Percentiles rank a stretch among this genome's conserved stretches.
phyloP scores from a whole-genome alignment of 176 grass and related monocot species.

The Avena eriantha region DNA sequence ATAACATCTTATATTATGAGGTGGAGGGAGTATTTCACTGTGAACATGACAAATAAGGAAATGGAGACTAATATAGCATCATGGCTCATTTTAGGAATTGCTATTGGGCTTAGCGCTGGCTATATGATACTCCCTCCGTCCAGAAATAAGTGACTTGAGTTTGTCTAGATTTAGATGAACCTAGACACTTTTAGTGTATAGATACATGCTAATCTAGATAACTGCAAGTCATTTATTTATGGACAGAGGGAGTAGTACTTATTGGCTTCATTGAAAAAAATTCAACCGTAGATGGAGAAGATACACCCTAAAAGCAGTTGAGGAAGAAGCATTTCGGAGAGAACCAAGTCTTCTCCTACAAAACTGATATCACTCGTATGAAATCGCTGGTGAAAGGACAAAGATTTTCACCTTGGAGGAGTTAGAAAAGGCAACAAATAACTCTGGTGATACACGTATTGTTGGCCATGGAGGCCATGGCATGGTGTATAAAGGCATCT shows the following conservation, averaged over 20 bases:
- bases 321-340: conserved; percentile 10
- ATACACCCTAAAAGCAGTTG: not conserved
- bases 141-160: too few species aligned
- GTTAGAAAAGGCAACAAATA: conserved; percentile 30
- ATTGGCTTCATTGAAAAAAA: not conserved
- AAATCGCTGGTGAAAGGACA: conserved; percentile 18
- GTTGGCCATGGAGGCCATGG: conserved; percentile 28
- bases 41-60: not conserved
- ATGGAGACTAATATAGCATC: not conserved
- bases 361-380: conserved; percentile 19
- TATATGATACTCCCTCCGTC: too few species aligned
- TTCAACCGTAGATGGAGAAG: not conserved
- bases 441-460: conserved; percentile 2
- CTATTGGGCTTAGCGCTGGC: conserved; percentile 9
- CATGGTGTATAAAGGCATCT: conserved; percentile 33
- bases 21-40: not conserved
- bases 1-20: not conserved
- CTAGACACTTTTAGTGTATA: too few species aligned
- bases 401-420: conserved; percentile 31
- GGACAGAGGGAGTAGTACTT: too few species aligned
- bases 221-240: too few species aligned
- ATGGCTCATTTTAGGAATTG: not conserved
- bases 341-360: conserved; percentile 40
- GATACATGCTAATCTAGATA: too few species aligned
- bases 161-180: too few species aligned